Evolutionary conservation across 2,329 filamentous ascomycete genomes (phyloP).

Genomic region (Bipolaris zeicola): DNA sequence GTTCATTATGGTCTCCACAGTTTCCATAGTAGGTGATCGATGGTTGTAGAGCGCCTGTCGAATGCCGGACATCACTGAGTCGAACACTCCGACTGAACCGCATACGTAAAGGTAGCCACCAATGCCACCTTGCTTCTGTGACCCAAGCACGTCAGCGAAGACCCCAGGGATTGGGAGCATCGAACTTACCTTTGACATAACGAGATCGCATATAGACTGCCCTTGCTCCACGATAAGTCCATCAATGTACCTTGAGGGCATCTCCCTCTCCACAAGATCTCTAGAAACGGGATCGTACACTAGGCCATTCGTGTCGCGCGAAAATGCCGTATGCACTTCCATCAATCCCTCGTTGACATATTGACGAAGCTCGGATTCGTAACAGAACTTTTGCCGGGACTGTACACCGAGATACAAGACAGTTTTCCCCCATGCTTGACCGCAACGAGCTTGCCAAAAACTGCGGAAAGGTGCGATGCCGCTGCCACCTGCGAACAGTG

Average conservation of each 20-base stretch:
- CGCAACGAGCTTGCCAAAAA: constrained; percentile 33
- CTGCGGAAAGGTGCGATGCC: constrained; percentile 33
- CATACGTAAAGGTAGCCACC: constrained; percentile 55
- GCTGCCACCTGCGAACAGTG: constrained; percentile 58
- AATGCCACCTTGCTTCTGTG: constrained; percentile 20
- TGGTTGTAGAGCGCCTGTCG: constrained; percentile 58
- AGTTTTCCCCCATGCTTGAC: constrained; percentile 27
- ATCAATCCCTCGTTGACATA: constrained; percentile 54
- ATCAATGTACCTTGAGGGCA: constrained; percentile 60
- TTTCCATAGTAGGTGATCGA: constrained; percentile 30
- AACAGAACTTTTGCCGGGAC: constrained; percentile 31
- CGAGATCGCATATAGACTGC: constrained; percentile 58
- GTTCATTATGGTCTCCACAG: constrained; percentile 28
- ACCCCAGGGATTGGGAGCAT: neutral
- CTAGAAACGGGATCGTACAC: constrained; percentile 50
- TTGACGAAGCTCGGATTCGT: constrained; percentile 30
- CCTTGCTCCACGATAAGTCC: constrained; percentile 59
- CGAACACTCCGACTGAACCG: constrained; percentile 57
- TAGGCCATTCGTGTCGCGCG: constrained; percentile 57
- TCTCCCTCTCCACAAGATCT: constrained; percentile 58
- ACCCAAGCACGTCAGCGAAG: neutral
- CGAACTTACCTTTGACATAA: constrained; percentile 57
- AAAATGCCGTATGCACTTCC: constrained; percentile 61
- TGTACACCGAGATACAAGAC: constrained; percentile 30
- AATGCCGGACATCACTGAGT: constrained; percentile 62